Evolutionary conservation across 306 rosid species (phyloP), one percentile per base, ranked within the genome.

Genomic region (Neltuma alba): DNA sequence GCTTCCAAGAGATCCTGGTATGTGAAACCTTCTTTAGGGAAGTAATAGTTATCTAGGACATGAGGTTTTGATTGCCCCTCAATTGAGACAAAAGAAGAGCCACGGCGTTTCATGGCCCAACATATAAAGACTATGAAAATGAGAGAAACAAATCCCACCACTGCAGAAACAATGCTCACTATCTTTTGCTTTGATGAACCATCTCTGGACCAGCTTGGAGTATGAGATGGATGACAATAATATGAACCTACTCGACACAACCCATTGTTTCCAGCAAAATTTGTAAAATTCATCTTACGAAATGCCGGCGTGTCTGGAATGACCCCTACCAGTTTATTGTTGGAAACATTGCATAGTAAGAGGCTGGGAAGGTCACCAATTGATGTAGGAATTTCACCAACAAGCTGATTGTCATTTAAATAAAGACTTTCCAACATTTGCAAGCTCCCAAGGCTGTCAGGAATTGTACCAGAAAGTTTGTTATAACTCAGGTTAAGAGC

Each of bases 1-100:
- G 93, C 98, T 84, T 86, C 95, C 85, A 93, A 83, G 72, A 93
- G 95, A 84, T 90, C 97, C 78, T 89, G 90, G 88, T 91, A 91
- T 67, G 84, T 81, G 80, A 93, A 91, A 55, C 98, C 97, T 82
- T 89, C 90, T 80, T 90, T 91, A 0, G 98, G 98, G 69, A 89
- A 90, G 84, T 91, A 93, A 65, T 91, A 93, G 83, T 87, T 79
- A 72, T 91, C 88, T 7, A 88, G 71, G 25, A 74, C 85, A 9
- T 88, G 79, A 66, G 88, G 86, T 76, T 72, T 86, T 74, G 80
- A 25, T 79, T 83, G 85, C 73, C 76, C 88, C 74, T 89, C 88
- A 31, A 85, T 67, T 1, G 97, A 76, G 78, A 87, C 86, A 67
- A 76, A 84, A 73, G 86, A 50, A 30, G 87, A 79, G 13, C 74